Conservation (phyloP, 1,284 basidiomycete species). For the Trichosporon sp. region DNA sequence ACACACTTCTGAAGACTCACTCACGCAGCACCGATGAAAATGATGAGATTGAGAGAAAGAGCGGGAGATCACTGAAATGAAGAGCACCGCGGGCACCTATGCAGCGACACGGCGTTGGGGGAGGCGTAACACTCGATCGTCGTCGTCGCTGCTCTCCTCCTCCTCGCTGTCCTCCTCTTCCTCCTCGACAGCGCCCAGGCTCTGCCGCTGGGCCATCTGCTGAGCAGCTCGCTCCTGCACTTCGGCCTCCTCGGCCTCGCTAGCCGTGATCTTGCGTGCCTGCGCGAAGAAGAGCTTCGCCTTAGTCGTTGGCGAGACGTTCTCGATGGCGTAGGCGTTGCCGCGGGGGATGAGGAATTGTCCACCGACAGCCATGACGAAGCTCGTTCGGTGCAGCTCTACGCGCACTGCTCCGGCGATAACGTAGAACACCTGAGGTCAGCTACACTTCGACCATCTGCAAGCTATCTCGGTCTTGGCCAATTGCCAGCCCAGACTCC, state of each 20-base stretch:
- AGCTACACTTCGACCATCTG: neutral
- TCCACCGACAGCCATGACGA: slow-evolving; percentile 72
- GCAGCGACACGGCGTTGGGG: neutral
- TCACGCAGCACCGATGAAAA: neutral
- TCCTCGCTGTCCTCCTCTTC: slow-evolving; percentile 2
- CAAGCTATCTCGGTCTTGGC: too few species aligned
- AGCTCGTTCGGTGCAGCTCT: slow-evolving; percentile 69
- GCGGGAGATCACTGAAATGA: too few species aligned
- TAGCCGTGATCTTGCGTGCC: slow-evolving; percentile 63
- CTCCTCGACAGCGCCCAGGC: neutral
- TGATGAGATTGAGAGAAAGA: neutral
- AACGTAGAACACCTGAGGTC: slow-evolving; percentile 74
- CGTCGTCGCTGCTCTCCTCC: slow-evolving; percentile 11
- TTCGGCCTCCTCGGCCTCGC: slow-evolving; percentile 40
- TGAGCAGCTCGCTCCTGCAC: neutral
- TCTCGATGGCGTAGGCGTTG: slow-evolving; percentile 84
- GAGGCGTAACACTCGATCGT: neutral
- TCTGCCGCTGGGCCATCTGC: too few species aligned
- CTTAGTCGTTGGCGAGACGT: slow-evolving; percentile 66
- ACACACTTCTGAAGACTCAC: neutral
- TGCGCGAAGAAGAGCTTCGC: slow-evolving; percentile 89
- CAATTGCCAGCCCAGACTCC: too few species aligned
- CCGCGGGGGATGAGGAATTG: slow-evolving; percentile 89
- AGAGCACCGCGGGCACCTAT: too few species aligned
- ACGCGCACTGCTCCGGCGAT: slow-evolving; percentile 82